Evolutionary conservation across 257 asterid genomes (phyloP), one percentile per base, ranked within the genome.

Genomic region (Gentiana dahurica): DNA sequence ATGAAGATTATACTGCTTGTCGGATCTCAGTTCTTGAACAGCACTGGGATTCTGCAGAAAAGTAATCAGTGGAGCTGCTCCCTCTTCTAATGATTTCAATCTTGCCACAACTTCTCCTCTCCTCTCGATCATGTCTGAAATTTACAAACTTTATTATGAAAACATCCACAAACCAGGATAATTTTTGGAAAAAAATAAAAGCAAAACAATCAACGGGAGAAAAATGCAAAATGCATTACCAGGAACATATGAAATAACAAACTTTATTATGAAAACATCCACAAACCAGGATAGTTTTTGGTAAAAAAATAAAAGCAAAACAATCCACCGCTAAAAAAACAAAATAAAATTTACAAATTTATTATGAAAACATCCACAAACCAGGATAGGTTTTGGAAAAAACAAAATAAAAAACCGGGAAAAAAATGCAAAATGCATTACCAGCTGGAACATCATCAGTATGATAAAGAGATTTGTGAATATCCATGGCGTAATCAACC

Each of bases 401-500:
- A 39, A 39, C 44, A 2, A 41, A 41, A 55, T 36, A 12, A 2
- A 37, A 37, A 37, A 55, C 7, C n/a, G 34, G 5, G 6, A 12
- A 1, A 10, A 41, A 5, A 41, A 2, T 1, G 15, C 39, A 12
- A 32, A 39, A 4, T 2, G 39, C 4, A 2, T 9, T 61, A 85
- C 99, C 97, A 73, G 80, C 91, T 2, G 99, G 97, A 6, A 92
- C 97, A 53, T 92, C 99, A 1, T 92, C 99, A 0, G 99, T 68
- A 33, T 75, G 94, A 65, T 92, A 83, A 13, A 92, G 95, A 1
- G 95, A 72, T 67, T 85, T 92, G 73, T 85, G 89, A 46, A 92
- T 92, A 64, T 92, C 99, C 99, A 92, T 88, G 60, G 95, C 95
- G 49, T 83, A 92, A 64, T 92, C 99, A 59, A 88, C 99, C 97